Base-by-base conservation (phyloP, 129 eudicot genomes). In the Glebionis coronaria region DNA sequence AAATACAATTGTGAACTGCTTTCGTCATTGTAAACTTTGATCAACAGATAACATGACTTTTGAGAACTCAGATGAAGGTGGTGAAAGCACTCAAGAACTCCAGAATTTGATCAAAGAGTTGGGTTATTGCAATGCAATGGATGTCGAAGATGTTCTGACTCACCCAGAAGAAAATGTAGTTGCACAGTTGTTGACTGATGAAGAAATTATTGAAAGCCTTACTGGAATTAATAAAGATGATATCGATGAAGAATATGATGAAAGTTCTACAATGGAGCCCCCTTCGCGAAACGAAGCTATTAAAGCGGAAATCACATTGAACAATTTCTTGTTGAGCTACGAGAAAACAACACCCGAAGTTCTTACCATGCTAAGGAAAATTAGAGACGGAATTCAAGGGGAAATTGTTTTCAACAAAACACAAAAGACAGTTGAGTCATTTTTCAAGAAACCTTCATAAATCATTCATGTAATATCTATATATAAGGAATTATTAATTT, bases 191-290 rank as follows among this genome's bases (percentile, higher is more conserved):
- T 23, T 23, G 25, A 23, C 25, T 0, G 25, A 23, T 23, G 25
- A 23, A 23, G 25, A 23, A 23, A 23, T 23, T 23, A 23, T 23
- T 23, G n/a, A 23, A 23, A 23, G 25, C 25, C 1, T 23, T 23
- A 0, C 2, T 23, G 25, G 25, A 23, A 1, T 23, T 23, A 23
- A 23, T 23, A 23, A 23, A 23, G 25, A 23, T 23, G 25, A 23
- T 23, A 23, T 23, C 25, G 2, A 23, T 23, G 25, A 23, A 23
- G 25, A 23, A 58, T 63, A 68, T 68, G 73, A 68, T 68, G 73
- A 68, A 51, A 70, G 74, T 69, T 69, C 65, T 55, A 70, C 74
- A 70, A 70, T 70, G 74, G 55, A 70, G 65, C 74, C 31, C 60
- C 60, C 60, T 63, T 63, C 12, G 54, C 55, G 55, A 63, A 63